Percentiles rank a stretch among this genome's conserved stretches.
Conservation (phyloP, 2,329 filamentous ascomycete species). For the Pseudogymnoascus sp. region DNA sequence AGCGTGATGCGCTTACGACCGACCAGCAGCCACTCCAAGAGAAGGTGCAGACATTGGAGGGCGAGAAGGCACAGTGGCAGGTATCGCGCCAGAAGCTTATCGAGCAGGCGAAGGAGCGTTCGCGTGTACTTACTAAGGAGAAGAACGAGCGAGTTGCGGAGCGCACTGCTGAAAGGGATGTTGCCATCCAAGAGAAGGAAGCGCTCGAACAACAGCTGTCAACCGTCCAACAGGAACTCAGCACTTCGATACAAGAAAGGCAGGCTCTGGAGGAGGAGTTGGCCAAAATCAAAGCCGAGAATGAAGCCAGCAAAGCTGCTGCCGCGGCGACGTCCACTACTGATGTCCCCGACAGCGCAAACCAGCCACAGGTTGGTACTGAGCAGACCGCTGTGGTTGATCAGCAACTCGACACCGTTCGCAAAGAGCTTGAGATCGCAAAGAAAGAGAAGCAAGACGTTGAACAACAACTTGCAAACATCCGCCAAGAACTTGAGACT, state of each 20-base stretch:
- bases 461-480: slow-evolving; percentile 47
- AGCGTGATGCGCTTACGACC: slow-evolving; percentile 43
- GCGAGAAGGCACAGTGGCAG: slow-evolving; percentile 46
- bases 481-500: slow-evolving; percentile 40
- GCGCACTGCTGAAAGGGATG: slow-evolving; percentile 26
- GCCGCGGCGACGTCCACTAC: not conserved
- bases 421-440: slow-evolving; percentile 56
- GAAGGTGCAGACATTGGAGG: slow-evolving; percentile 45
- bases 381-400: slow-evolving; percentile 43
- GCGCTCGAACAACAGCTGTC: slow-evolving; percentile 25
- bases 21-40: slow-evolving; percentile 40
- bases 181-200: slow-evolving; percentile 36
- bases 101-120: slow-evolving; percentile 55
- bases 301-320: slow-evolving; percentile 38
- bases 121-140: slow-evolving; percentile 44
- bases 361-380: slow-evolving; percentile 24
- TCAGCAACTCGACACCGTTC: slow-evolving; percentile 39
- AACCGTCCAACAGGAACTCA: slow-evolving; percentile 40
- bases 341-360: slow-evolving; percentile 8
- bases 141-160: slow-evolving; percentile 44
- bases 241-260: slow-evolving; percentile 33
- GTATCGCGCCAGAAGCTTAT: slow-evolving; percentile 45
- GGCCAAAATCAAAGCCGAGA: slow-evolving; percentile 39
- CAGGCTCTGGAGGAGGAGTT: slow-evolving; percentile 30
- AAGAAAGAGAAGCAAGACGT: slow-evolving; percentile 59